Evolutionary conservation across 139 green algal genomes (phyloP).

Genomic region (Picochlorum costavermella): DNA sequence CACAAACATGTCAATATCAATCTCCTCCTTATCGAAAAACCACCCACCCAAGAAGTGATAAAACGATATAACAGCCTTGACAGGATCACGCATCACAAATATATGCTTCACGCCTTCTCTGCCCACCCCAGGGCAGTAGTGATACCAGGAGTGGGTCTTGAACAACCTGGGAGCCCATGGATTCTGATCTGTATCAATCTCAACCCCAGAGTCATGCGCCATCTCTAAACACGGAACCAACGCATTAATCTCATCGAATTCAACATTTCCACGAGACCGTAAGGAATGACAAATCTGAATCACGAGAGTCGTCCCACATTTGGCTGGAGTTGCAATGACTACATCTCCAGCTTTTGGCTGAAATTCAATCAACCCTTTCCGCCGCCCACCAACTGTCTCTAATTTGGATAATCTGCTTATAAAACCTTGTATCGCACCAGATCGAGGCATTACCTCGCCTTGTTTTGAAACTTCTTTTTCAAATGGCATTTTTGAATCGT

Average conservation of each 20-base stretch:
- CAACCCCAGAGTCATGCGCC: slow-evolving; percentile 14
- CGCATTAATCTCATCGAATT: slow-evolving; percentile 41
- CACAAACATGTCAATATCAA: slow-evolving; percentile 27
- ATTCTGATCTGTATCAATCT: background rate
- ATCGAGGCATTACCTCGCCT: background rate
- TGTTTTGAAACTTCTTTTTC: background rate
- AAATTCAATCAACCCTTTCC: slow-evolving; percentile 1
- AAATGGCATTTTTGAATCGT: background rate
- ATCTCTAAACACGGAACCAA: slow-evolving; percentile 33
- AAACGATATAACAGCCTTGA: slow-evolving; percentile 32
- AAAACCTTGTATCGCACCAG: slow-evolving; percentile 2
- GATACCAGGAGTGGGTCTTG: slow-evolving; percentile 37
- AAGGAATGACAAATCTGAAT: slow-evolving; percentile 36
- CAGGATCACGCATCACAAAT: slow-evolving; percentile 25
- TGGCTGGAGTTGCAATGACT: slow-evolving; percentile 17
- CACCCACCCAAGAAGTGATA: slow-evolving; percentile 37
- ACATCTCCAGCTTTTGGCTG: background rate
- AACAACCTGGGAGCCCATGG: slow-evolving; percentile 13
- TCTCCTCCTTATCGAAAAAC: slow-evolving; percentile 18
- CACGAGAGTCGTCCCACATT: slow-evolving; percentile 37
- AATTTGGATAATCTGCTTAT: slow-evolving; percentile 6
- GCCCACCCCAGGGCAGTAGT: slow-evolving; percentile 15
- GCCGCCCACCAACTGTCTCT: slow-evolving; percentile 6
- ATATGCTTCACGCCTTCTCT: slow-evolving; percentile 22
- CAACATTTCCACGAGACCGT: slow-evolving; percentile 31